These are phyloP conservation scores for Periconia sp. DNA, from an alignment of 2,329 filamentous ascomycete genomes.

Conservation along the genomic window DNA sequence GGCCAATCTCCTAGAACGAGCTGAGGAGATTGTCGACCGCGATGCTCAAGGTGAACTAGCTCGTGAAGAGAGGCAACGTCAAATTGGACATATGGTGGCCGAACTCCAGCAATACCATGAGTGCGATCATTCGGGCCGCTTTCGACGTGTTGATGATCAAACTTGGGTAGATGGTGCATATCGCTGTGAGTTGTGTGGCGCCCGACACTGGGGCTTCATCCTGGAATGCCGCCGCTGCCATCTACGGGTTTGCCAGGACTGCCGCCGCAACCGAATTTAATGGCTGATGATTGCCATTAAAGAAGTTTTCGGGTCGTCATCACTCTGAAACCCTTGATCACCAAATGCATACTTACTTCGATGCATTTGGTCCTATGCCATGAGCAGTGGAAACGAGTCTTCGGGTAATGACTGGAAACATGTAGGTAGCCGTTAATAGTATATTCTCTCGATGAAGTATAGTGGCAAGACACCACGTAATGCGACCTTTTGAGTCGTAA, in stretches of 20 bases:
- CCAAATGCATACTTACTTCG: too few species aligned
- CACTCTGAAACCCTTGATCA: too few species aligned
- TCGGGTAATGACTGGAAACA: too few species aligned
- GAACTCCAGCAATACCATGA: background rate
- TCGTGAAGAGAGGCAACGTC: slow-evolving; percentile 4
- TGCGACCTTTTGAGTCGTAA: too few species aligned
- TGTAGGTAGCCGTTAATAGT: too few species aligned
- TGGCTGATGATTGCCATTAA: too few species aligned
- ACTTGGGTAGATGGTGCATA: slow-evolving; percentile 8
- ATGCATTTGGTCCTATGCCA: too few species aligned
- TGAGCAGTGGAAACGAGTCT: too few species aligned
- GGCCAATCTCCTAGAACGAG: slow-evolving; percentile 16
- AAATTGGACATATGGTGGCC: background rate
- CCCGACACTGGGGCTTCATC: slow-evolving; percentile 21
- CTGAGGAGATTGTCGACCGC: slow-evolving; percentile 27
- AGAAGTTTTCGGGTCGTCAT: too few species aligned
- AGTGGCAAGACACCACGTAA: too few species aligned
- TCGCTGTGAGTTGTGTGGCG: slow-evolving; percentile 27
- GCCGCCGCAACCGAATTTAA: slow-evolving; percentile 17
- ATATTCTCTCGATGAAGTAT: too few species aligned
- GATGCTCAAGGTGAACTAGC: slow-evolving; percentile 12
- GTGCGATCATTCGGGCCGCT: background rate
- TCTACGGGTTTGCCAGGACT: slow-evolving; percentile 23
- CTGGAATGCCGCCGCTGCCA: slow-evolving; percentile 24
- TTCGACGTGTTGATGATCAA: background rate